phyloP scores from a whole-genome alignment of 306 rosid species.

The Prosopis cineraria region DNA sequence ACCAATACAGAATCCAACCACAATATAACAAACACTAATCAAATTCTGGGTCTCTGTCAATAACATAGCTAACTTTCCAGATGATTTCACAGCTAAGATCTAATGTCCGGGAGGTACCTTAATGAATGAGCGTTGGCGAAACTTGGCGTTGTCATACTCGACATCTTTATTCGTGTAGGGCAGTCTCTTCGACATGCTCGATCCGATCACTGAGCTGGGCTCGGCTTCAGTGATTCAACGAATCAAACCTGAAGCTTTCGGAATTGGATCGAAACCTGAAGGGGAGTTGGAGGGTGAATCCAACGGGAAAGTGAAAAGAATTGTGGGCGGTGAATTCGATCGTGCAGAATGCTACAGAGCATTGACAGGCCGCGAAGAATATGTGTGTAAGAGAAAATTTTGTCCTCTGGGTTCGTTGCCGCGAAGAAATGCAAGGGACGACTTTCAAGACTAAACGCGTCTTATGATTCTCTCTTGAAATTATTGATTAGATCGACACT shows the following conservation, averaged over 20 bases:
- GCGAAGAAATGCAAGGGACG: not conserved
- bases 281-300: not conserved
- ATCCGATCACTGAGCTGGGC: slow-evolving; percentile 46
- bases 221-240: slow-evolving; percentile 15
- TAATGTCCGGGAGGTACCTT: slow-evolving; percentile 48
- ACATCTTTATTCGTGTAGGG: slow-evolving; percentile 90
- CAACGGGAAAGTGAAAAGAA: slow-evolving; percentile 24
- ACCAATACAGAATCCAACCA: not conserved
- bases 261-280: slow-evolving; percentile 18
- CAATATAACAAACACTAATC: not conserved
- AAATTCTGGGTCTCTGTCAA: slow-evolving; percentile 11
- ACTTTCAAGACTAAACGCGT: not conserved
- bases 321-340: slow-evolving; percentile 19
- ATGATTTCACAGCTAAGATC: not conserved
- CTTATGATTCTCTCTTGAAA: not conserved
- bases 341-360: not conserved
- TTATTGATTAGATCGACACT: not conserved
- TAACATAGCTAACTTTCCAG: not conserved
- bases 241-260: not conserved
- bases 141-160: slow-evolving; percentile 97
- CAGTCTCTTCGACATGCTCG: slow-evolving; percentile 74
- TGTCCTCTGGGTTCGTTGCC: not conserved
- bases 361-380: not conserved
- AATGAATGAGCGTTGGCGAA: slow-evolving; percentile 82
- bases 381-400: not conserved